A percentile compares a stretch with the other conserved stretches of the same genome.
Evolutionary conservation across 2,329 filamentous ascomycete species (phyloP).

Genomic region (Paecilomyces niveus): DNA sequence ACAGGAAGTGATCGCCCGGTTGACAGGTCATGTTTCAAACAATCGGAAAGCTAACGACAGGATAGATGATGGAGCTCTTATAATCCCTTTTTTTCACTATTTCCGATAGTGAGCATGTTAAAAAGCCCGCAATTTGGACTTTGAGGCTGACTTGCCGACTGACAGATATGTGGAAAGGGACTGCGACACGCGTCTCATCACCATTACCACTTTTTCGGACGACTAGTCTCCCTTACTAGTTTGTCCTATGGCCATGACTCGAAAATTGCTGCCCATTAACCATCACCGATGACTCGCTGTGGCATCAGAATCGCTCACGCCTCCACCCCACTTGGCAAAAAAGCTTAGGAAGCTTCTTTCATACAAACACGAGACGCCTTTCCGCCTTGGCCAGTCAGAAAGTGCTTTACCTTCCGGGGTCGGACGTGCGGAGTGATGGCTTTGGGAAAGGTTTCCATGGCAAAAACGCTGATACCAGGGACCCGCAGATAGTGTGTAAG

Average conservation of each 20-base stretch:
- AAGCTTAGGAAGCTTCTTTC: conserved; percentile 1
- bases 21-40: background rate
- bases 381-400: background rate
- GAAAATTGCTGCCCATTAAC: background rate
- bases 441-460: background rate
- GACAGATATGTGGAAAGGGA: no score
- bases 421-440: background rate
- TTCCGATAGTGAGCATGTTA: background rate
- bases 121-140: background rate
- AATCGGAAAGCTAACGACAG: background rate
- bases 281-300: background rate
- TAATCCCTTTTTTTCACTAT: background rate
- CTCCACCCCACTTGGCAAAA: background rate
- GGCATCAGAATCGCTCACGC: background rate
- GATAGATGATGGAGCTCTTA: background rate
- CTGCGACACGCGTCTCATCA: background rate
- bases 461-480: background rate
- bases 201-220: background rate
- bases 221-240: background rate
- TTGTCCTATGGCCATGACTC: no score
- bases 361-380: background rate
- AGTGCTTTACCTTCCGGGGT: background rate
- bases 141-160: background rate
- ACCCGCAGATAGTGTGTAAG: background rate
- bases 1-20: background rate